Base-by-base conservation (phyloP, 805 yeast genomes). In the Wickerhamiella parazyma region DNA sequence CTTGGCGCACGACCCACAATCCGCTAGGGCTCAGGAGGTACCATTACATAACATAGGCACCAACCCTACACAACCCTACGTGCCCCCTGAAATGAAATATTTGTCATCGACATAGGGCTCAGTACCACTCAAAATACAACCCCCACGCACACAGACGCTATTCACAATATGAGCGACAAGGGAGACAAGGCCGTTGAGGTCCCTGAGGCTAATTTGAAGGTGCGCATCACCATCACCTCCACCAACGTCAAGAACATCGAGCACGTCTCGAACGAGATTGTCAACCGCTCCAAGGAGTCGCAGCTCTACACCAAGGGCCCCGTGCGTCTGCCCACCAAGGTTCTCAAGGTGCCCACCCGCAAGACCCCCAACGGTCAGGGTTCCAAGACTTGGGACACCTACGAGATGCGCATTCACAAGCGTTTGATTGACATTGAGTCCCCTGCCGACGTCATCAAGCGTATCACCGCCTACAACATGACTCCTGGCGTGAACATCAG, bases 351-450 rank as follows among this genome's bases (percentile, higher is more conserved):
- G 75, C 76, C 94, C 74, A 91, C 99, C 83, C 86, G 99, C 84
- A 91, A 91, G 87, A 82, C 98, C 67, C 99, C 99, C 66, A 93
- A 93, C 72, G 99, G 99, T 91, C 96, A 91, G 78, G 99, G 99
- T 91, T 91, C 98, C 62, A 91, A 91, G 89, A 91, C 99, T 64
- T 91, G 96, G 96, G 99, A 91, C 70, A 75, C 93, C 63, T 91
- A 79, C 72, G 98, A 91, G 78, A 82, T 91, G 94, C 89, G 96
- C 82, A 86, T 91, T 78, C 98, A 91, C 95, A 91, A 91, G 93
- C 87, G 99, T 75, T 81, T 85, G 71, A 85, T 91, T 66, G 95
- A 87, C 75, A 78, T 91, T 70, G 89, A 83, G 73, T 95, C 97
- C 57, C 95, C 96, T 71, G 84, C 94, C 65, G 72, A 75, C 55